Base-by-base conservation (phyloP, 2,329 filamentous ascomycete genomes). In the Cladophialophora carrionii region DNA sequence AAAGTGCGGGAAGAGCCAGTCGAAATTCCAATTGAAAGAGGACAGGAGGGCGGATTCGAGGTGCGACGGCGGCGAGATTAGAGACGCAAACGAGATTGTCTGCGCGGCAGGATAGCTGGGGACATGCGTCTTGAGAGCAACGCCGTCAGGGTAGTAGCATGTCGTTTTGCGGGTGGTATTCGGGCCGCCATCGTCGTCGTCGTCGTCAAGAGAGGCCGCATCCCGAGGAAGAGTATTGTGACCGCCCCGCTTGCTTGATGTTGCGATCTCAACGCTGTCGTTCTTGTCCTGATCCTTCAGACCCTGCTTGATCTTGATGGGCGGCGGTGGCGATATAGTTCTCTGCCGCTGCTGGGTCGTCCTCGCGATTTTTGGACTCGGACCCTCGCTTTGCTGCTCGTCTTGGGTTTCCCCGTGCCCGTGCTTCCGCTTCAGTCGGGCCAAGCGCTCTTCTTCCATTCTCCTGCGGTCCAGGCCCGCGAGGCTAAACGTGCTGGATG, bases 391-490 rank as follows among this genome's bases (percentile, higher is more conserved):
- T 17, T 53, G 12, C 26, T 49, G 24, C 34, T 51, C 22, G 24
- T 49, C 61, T 8, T 72, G 71, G 2, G 81, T 81, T 8, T 77
- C 74, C 74, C 85, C 84, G 41, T 86, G 84, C 75, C 85, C 84
- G 37, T 86, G 84, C 75, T 93, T 90, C 51, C 83, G 79, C 41
- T 81, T 82, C 46, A 87, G 76, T 70, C 93, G 85, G 24, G 86
- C 88, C 14, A 96, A 83, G 48, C 94, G 87, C 74, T 96, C 92
- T 72, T 88, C 82, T 76, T 97, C 94, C 91, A 96, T 95, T 59
- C 87, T 85, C 76, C 88, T 91, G 41, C 93, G 85, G 78, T 96
- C 85, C 1, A 96, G 77, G 3, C 84, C 83, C 4, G 84, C 73
- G 4, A 69, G 61, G 46, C 51, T 61, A 22, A 65, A 68, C 17